Conservation (phyloP, 2,329 filamentous ascomycete genomes). For the Clarireedia hainanense region DNA sequence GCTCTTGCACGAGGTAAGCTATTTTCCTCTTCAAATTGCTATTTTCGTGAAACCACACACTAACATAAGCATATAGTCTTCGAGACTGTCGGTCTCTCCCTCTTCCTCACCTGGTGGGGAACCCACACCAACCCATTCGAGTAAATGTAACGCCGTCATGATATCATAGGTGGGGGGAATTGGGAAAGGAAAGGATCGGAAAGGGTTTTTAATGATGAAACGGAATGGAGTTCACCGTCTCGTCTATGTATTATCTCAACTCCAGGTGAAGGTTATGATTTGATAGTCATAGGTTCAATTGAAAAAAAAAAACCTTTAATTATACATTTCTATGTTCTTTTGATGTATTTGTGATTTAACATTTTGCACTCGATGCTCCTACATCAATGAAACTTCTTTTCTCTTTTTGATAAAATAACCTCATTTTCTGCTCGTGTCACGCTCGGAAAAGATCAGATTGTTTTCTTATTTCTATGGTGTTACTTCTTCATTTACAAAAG, state of each 20-base stretch:
- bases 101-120: conserved; percentile 97
- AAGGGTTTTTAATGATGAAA: not conserved
- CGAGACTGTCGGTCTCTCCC: conserved; percentile 84
- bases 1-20: conserved; percentile 58
- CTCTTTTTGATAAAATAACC: no score
- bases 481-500: no score
- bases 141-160: conserved; percentile 15
- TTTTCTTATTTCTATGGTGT: no score
- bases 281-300: not conserved
- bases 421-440: no score
- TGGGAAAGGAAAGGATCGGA: conserved; percentile 1
- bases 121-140: conserved; percentile 86
- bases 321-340: not conserved
- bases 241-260: conserved; percentile 9
- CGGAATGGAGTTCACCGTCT: conserved; percentile 3
- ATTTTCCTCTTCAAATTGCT: not conserved
- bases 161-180: conserved; percentile 1
- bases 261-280: conserved; percentile 4
- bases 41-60: not conserved
- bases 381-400: no score
- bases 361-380: no score
- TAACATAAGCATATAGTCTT: conserved; percentile 42
- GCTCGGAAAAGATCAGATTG: no score
- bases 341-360: no score
- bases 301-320: not conserved